Evolutionary conservation across 306 rosid species (phyloP), one percentile per base, ranked within the genome.

Genomic region (Alnus rubra): DNA sequence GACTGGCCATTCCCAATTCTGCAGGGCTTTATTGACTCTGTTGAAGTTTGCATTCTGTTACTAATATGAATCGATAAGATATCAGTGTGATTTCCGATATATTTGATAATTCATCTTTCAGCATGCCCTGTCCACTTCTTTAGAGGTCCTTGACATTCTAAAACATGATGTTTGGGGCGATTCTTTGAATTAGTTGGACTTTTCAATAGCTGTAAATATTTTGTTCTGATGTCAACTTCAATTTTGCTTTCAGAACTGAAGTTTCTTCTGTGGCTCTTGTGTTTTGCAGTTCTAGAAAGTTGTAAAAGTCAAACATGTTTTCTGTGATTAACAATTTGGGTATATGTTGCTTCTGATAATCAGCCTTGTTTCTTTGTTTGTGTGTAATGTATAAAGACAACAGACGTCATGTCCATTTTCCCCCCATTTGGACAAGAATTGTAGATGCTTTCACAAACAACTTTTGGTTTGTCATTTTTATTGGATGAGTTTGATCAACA

Each of bases 371-470:
- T 37, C 48, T 15, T 15, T 64, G 23, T 35, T 16, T 64, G 13
- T 35, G 6, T 15, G 12, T 37, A 14, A 64, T 59, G 35, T 59
- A 59, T 16, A 15, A 35, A 64, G 70, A 37, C 23, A 15, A 37
- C 23, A 2, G 28, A 18, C 65, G 23, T 58, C 0, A 23, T 58
- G 12, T 64, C 70, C 45, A 15, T 15, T 33, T 62, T 14, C 47
- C n/a, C n/a, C 70, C 45, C 18, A 35, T 64, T 35, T 64, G 70
- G 70, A 64, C 47, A 64, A 35, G 45, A 64, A 35, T 64, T 35
- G 9, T 35, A 39, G 65, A 42, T 42, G 45, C 8, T 42, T 42
- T 42, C 8, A 42, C 45, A 42, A 42, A 42, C 45, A 4, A 42
- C 8, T 5, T 42, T 42, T 42, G 8, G 45, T 42, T 5, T 42